Evolutionary conservation across 202 grass and related monocot species (phyloP).

Genomic region (Setaria viridis): DNA sequence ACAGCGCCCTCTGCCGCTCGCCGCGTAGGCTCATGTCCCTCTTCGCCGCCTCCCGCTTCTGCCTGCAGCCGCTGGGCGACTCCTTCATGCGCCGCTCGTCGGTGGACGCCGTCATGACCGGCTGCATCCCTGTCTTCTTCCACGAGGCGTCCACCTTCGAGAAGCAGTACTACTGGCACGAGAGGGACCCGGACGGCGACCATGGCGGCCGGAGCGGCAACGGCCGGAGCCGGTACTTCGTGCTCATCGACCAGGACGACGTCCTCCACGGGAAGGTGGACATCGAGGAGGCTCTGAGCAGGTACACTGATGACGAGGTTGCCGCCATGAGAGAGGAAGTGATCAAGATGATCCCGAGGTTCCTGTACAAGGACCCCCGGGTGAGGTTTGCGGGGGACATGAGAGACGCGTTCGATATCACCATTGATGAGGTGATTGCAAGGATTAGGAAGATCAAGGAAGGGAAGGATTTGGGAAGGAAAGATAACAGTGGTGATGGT

Average conservation of each 20-base stretch:
- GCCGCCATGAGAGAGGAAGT: slow-evolving; percentile 65
- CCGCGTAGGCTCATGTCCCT: slow-evolving; percentile 40
- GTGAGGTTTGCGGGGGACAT: slow-evolving; percentile 10
- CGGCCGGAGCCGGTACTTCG: slow-evolving; percentile 40
- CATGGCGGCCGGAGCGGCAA: not conserved
- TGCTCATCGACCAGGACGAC: slow-evolving; percentile 45
- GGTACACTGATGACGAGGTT: slow-evolving; percentile 44
- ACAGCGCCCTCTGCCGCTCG: slow-evolving; percentile 22
- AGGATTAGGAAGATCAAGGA: slow-evolving; percentile 36
- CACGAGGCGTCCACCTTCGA: slow-evolving; percentile 51
- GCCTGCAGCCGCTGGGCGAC: slow-evolving; percentile 66
- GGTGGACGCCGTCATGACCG: slow-evolving; percentile 60
- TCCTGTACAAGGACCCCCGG: slow-evolving; percentile 64
- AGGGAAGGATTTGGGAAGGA: not conserved
- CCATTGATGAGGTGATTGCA: slow-evolving; percentile 48
- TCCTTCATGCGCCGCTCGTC: slow-evolving; percentile 65
- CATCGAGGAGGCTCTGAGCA: slow-evolving; percentile 52
- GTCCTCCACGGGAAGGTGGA: slow-evolving; percentile 47
- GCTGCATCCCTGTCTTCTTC: slow-evolving; percentile 80
- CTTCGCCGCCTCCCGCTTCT: slow-evolving; percentile 57
- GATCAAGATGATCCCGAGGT: slow-evolving; percentile 63
- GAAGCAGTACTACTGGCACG: slow-evolving; percentile 65
- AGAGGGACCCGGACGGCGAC: not conserved
- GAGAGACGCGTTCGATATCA: slow-evolving; percentile 59
- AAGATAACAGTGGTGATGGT: not conserved